Base-by-base conservation (phyloP, 495 filamentous ascomycete species). In the Aspergillus ostianus region DNA sequence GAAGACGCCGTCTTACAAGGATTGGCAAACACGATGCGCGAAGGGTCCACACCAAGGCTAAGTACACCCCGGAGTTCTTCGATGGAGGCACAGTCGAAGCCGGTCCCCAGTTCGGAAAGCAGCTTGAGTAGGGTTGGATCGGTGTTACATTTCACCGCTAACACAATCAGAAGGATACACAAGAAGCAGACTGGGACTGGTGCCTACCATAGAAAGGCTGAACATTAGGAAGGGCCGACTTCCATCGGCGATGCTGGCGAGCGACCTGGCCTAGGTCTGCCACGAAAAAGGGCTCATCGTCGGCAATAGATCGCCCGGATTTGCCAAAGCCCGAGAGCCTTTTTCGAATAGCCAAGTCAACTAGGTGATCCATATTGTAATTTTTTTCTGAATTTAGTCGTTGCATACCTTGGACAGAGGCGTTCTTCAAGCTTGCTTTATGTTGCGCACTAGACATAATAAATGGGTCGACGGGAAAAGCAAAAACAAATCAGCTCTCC, bases 71-170 rank as follows among this genome's bases (percentile, higher is more conserved):
- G 57, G 30, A 76, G 62, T 47, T 74, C 72, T 51, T 61, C 59
- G 3, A 66, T 59, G 0, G 73, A 76, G 5, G 73, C 70, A 53
- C 73, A 76, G 47, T 76, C 73, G 21, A 73, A 76, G 13, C 66
- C 63, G 0, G 66, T 64, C 4, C 69, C 72, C 2, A 72, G 49
- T 0, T 62, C 55, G 13, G 67, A 65, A 26, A 76, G 69, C 9
- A 48, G 19, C 20, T 60, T 58, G 26, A 76, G 60, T 4, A 76
- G 55, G 8, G 52, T 57, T 17, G 64, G 60, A 44, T 74, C 70
- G 0, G 69, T 53, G 47, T 74, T 74, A 61, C 73, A 76, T 71
- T 76, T 76, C 7, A 76, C 70, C 12, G 73, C 72, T 73, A 49
- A 13, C 12, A 49, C 23, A 19, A 29, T 23, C 23, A 23, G 20